Conservation (phyloP, 2,329 filamentous ascomycete species). For the Samsoniella hepiali region DNA sequence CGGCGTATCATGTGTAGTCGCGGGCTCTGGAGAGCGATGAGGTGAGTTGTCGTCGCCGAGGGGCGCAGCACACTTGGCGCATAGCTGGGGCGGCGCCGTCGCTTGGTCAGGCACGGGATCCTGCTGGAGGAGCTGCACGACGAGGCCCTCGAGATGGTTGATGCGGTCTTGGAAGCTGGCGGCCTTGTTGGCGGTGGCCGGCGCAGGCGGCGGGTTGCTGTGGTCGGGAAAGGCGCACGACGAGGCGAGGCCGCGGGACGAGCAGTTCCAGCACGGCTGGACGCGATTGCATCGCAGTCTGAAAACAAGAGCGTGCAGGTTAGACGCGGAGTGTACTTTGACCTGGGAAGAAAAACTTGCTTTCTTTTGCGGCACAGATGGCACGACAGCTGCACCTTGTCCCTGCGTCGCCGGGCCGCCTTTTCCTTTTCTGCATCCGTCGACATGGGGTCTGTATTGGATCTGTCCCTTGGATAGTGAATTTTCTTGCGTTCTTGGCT, state of each 20-base stretch:
- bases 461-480: no score
- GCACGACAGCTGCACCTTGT: constrained; percentile 16
- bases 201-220: constrained; percentile 22
- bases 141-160: constrained; percentile 29
- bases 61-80: constrained; percentile 1
- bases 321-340: no score
- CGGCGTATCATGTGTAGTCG: neutral
- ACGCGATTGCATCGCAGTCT: constrained; percentile 34
- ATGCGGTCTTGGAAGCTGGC: constrained; percentile 24
- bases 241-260: constrained; percentile 24
- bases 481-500: no score
- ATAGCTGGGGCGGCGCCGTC: neutral
- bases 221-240: constrained; percentile 32
- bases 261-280: constrained; percentile 32
- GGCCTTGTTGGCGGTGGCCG: constrained; percentile 16
- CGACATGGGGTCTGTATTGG: neutral
- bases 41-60: neutral
- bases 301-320: no score
- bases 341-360: neutral
- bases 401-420: constrained; percentile 5
- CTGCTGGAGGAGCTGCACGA: constrained; percentile 19
- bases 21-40: neutral
- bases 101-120: neutral
- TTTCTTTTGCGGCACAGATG: constrained; percentile 15
- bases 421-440: constrained; percentile 3